Percentiles rank a stretch among this genome's conserved stretches.
These are phyloP conservation scores for Alternaria sp. DNA, from an alignment of 2,329 filamentous ascomycete genomes.

Conservation along the genomic window DNA sequence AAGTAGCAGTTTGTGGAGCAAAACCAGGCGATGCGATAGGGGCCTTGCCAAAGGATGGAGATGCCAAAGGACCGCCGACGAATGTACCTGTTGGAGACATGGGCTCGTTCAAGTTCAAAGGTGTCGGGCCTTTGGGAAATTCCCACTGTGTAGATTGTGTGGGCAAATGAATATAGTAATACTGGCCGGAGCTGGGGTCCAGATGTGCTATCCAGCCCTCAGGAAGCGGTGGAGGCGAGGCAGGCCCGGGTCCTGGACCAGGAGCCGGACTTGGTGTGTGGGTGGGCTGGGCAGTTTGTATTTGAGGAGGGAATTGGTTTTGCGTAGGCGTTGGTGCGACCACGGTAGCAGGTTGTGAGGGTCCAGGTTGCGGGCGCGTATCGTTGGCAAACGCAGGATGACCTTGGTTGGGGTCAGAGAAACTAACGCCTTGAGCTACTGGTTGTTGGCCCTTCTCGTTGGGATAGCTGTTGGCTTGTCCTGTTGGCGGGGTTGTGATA, in stretches of 20 bases:
- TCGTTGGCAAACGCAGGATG: constrained; percentile 96
- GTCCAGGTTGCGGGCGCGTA: constrained; percentile 62
- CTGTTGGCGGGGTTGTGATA: constrained; percentile 57
- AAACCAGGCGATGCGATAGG: constrained; percentile 83
- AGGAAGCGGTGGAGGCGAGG: constrained; percentile 89
- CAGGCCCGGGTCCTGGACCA: constrained; percentile 72
- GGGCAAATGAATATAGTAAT: constrained; percentile 97
- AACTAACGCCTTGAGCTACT: constrained; percentile 36
- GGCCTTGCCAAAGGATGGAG: constrained; percentile 62
- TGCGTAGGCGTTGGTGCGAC: constrained; percentile 44
- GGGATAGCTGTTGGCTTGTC: constrained; percentile 69
- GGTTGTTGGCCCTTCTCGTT: constrained; percentile 74
- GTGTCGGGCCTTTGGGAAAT: constrained; percentile 94
- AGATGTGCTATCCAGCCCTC: constrained; percentile 99
- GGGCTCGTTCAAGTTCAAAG: constrained; percentile 84
- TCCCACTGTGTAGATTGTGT: constrained; percentile 99
- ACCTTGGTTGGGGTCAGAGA: constrained; percentile 59
- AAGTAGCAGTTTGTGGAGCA: constrained; percentile 82
- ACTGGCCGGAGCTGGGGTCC: constrained; percentile 94
- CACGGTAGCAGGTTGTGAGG: constrained; percentile 49
- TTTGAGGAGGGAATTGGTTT: constrained; percentile 35
- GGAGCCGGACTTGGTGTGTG: constrained; percentile 57
- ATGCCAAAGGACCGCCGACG: constrained; percentile 50
- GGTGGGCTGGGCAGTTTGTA: constrained; percentile 32
- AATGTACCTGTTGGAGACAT: constrained; percentile 77